phyloP scores from a whole-genome alignment of 345 rosid genomes.

The Eutrema yunnanense region DNA sequence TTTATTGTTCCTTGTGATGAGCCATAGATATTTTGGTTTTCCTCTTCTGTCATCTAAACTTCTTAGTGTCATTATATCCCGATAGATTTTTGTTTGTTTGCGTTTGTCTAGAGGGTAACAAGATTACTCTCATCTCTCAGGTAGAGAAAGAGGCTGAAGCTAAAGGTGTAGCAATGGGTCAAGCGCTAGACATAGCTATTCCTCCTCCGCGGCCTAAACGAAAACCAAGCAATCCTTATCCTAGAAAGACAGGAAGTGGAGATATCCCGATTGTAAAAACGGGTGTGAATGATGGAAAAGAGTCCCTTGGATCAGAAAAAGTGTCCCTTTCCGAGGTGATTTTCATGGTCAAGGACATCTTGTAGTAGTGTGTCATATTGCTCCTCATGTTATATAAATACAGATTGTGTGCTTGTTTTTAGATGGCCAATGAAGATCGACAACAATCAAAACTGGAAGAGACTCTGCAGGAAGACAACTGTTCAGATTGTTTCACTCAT shows the following conservation, averaged over 20 bases:
- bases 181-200: constrained; percentile 73
- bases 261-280: constrained; percentile 27
- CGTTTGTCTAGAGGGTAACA: neutral
- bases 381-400: neutral
- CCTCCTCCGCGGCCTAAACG: constrained; percentile 98
- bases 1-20: constrained; percentile 11
- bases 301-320: constrained; percentile 55
- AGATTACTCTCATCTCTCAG: constrained; percentile 37
- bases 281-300: constrained; percentile 48
- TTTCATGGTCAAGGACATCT: neutral
- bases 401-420: constrained; percentile 13
- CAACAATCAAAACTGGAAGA: constrained; percentile 38
- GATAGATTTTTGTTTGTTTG: neutral
- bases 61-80: neutral
- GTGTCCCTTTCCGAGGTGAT: constrained; percentile 58
- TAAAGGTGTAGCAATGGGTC: constrained; percentile 70
- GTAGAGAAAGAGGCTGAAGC: constrained; percentile 92
- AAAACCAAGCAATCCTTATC: constrained; percentile 94
- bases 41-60: neutral
- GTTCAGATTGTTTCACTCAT: constrained; percentile 62
- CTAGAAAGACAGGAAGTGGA: constrained; percentile 57
- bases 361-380: neutral
- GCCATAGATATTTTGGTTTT: constrained; percentile 26
- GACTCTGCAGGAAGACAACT: constrained; percentile 42
- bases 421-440: constrained; percentile 48